Base-by-base conservation (phyloP, 176 grass and related monocot genomes). In the Ensete ventricosum region DNA sequence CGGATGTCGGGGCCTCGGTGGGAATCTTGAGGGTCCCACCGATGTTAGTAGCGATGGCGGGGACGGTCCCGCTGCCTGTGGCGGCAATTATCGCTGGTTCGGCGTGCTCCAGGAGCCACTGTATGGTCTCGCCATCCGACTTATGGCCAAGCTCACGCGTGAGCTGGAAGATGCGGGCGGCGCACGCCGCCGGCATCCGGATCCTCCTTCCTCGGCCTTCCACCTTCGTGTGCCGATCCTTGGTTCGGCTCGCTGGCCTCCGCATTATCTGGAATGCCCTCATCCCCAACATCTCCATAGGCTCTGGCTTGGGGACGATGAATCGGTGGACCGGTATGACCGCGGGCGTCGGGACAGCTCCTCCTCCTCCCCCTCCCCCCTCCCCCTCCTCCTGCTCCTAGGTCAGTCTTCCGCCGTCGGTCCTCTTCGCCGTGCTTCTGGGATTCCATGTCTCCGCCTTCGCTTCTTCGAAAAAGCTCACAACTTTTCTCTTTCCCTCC, bases 91-190 rank as follows among this genome's bases (percentile, higher is more conserved):
- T 67, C 9, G 64, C 64, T 0, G 64, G 64, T 21, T 67, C 64
- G 1, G 64, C 64, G 11, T 67, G 64, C 64, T 67, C 64, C 64
- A 67, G 64, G 7, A 67, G 64, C 64, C 64, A 67, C 64, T 12
- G 64, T 23, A 67, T 67, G 64, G 64, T 67, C 64, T 67, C 64
- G 21, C 64, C 57, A n/a, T 62, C 57, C 17, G 57, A 62, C 57
- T 62, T 62, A 9, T 62, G 57, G 14, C 57, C 57, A 4, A 62
- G 57, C 57, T 62, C 57, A n/a, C 57, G 57, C 57, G 57, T 62
- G 3, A 62, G 57, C 57, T 62, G 57, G 57, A 62, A 62, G 14
- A 62, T 62, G 17, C 57, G 10, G 12, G 57, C 57, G 57, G 57
- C 57, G 57, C 57, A 62, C 17, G 57, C 57, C 57, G 57, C 57